Evolutionary conservation across 1,284 basidiomycete genomes (phyloP).

Genomic region (Schizopora paradoxa): DNA sequence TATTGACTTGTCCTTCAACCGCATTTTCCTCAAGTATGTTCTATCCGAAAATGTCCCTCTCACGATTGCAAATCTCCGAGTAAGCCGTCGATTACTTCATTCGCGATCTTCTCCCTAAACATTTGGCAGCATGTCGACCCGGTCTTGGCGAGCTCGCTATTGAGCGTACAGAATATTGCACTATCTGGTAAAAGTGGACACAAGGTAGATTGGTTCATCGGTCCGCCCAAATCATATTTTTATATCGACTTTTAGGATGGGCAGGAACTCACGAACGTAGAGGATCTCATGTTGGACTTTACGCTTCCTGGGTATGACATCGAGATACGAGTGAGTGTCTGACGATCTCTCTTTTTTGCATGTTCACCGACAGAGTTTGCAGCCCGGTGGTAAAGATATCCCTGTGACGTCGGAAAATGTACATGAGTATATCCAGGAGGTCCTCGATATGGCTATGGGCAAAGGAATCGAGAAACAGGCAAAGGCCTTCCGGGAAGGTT

Average conservation of each 20-base stretch:
- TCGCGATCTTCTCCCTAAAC: constrained; percentile 7
- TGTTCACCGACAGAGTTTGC: constrained; percentile 11
- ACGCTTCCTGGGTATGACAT: constrained; percentile 94
- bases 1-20: constrained; percentile 93
- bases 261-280: constrained; percentile 46
- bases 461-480: constrained; percentile 71
- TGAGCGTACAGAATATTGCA: constrained; percentile 68
- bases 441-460: constrained; percentile 79
- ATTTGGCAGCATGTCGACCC: constrained; percentile 67
- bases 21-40: constrained; percentile 84
- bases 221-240: not conserved
- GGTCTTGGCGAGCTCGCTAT: constrained; percentile 80
- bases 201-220: constrained; percentile 37
- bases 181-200: constrained; percentile 38
- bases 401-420: constrained; percentile 83
- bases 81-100: constrained; percentile 30
- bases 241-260: not conserved
- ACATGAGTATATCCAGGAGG: constrained; percentile 79
- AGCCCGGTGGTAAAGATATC: constrained; percentile 76
- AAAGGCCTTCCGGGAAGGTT: constrained; percentile 84
- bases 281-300: constrained; percentile 91
- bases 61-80: constrained; percentile 77
- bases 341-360: constrained; percentile 4
- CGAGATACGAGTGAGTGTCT: constrained; percentile 64
- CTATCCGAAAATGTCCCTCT: constrained; percentile 82